Base-by-base conservation (phyloP, 805 yeast genomes). In the Metschnikowia drakensbergensis region DNA sequence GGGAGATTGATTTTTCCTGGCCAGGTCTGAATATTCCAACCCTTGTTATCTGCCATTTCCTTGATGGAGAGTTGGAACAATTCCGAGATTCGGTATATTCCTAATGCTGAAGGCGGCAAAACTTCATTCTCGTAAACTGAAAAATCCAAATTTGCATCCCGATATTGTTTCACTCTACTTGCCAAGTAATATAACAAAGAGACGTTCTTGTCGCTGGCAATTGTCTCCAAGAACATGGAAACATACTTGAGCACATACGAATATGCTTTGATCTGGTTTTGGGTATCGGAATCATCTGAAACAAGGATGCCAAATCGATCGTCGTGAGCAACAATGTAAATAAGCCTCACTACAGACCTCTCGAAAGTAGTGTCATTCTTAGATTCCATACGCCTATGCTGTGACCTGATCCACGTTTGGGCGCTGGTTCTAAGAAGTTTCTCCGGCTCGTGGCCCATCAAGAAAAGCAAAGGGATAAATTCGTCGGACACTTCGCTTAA, bases 21-120 rank as follows among this genome's bases (percentile, higher is more conserved):
- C 82, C 91, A 90, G 0, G 90, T 82, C 25, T 83, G 79, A 48
- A 86, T 71, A 23, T 77, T 77, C 96, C 96, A 88, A 39, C 73
- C 75, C 57, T 76, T 82, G 25, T 66, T 58, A 25, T 78, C 83
- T 37, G 83, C 79, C 25, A 81, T 66, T 48, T 78, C 81, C 47
- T 82, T 77, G 40, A 89, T 72, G 5, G 81, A 68, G 49, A 86
- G 65, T 62, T 87, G 95, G 1, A 89, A 72, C 36, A 90, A 64
- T 57, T 90, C 97, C 1, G 96, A 77, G 9, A 88, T 69, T 35
- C 81, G 64, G 59, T 88, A 90, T 33, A 89, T 66, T 30, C 76
- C 74, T 11, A 65, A 52, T 1, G 61, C 66, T 30, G 60, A 60
- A n/a, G 51, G 52, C 10, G 68, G 61, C 2, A 54, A 36, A 7